These are phyloP conservation scores for Paramyrothecium sp. DNA, from an alignment of 2,329 filamentous ascomycete genomes.

Conservation along the genomic window DNA sequence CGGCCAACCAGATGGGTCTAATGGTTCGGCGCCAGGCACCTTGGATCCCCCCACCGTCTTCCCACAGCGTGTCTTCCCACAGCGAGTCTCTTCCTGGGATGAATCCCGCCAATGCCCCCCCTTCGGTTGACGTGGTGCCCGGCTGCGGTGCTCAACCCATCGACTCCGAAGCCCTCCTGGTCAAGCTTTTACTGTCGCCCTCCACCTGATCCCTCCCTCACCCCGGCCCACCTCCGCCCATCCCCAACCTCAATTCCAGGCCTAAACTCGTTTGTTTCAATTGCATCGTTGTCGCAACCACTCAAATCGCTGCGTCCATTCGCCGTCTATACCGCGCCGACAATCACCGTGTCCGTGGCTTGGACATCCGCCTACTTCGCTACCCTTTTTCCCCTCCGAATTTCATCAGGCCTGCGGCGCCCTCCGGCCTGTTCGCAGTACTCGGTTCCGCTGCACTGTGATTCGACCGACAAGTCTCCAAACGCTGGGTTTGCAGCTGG, in stretches of 20 bases:
- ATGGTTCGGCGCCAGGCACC: not conserved
- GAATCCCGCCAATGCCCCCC: not conserved
- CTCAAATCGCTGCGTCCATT: not conserved
- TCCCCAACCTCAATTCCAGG: slow-evolving; percentile 3
- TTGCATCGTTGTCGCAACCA: slow-evolving; percentile 2
- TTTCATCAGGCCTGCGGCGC: not conserved
- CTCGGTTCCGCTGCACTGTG: not conserved
- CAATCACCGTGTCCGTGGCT: not conserved
- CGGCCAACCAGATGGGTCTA: slow-evolving; percentile 1
- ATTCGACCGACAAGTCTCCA: not conserved
- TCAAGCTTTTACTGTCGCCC: slow-evolving; percentile 5
- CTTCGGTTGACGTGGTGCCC: not conserved
- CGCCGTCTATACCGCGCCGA: not conserved
- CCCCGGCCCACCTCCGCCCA: slow-evolving; percentile 9
- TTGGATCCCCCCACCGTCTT: not conserved
- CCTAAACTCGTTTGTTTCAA: not conserved
- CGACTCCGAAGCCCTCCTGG: slow-evolving; percentile 3
- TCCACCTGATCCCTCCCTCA: slow-evolving; percentile 11
- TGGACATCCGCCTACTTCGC: not conserved
- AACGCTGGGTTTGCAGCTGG: not conserved
- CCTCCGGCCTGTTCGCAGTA: not conserved
- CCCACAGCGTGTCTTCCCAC: not conserved
- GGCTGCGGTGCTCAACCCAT: not conserved
- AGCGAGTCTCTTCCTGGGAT: not conserved
- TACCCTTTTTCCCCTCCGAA: not conserved